Evolutionary conservation across 192 early-diverging fungal species (phyloP), one percentile per base, ranked within the genome.

Genomic region (Funneliformis geosporum): DNA sequence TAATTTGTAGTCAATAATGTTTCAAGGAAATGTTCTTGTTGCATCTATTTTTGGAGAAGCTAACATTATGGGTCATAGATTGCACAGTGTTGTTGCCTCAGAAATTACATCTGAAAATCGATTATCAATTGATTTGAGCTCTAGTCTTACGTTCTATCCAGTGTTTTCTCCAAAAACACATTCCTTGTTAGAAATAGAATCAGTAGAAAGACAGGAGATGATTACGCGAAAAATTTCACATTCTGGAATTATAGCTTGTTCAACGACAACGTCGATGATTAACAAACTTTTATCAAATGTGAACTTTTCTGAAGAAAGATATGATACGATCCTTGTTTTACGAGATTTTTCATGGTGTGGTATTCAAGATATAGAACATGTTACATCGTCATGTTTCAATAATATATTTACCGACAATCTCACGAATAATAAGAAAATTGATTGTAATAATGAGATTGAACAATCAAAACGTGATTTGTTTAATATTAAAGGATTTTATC

Each of bases 131-230:
- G 71, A 18, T 69, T 40, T 61, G 75, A 82, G 8, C 43, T 82
- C 21, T 7, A 64, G 79, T 0, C 60, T 80, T 10, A 16, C 73
- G 33, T 90, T 88, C 42, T 71, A 68, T 60, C 81, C 85, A 42
- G 79, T 86, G 2, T 84, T 85, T 59, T 90, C 89, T 39, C 85
- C 86, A 5, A 82, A 82, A 43, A 87, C 87, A 5, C 85, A 87
- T 40, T 82, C 87, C 2, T 81, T 90, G 2, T 71, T 84, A 23
- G 76, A 76, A 1, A 83, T 90, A 39, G 79, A 83, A 81, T 83
- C 86, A 16, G 60, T 82, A 10, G 40, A 71, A 25, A 44, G 75
- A 5, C 60, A 72, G 64, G 73, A 76, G 10, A 59, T 50, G 0
- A 43, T 2, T 33, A 33, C 76, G 43, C 50, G 60, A 8, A 64